These are phyloP conservation scores for Vararia minispora DNA, from an alignment of 768 basidiomycete species.

Conservation along the genomic window DNA sequence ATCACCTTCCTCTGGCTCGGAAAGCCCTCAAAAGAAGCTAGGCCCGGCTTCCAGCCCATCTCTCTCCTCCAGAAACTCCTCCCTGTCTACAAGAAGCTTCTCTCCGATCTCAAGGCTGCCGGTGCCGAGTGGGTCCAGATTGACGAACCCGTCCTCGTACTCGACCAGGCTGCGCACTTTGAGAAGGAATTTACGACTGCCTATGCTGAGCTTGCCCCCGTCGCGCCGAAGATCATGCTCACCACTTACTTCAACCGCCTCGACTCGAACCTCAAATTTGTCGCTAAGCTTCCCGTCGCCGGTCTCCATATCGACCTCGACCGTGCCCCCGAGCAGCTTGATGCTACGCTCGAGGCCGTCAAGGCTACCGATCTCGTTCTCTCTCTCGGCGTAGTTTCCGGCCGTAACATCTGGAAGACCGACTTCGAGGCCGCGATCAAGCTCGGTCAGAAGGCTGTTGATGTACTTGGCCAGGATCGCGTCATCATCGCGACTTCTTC, in stretches of 20 bases:
- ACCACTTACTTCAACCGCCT: slow-evolving; percentile 97
- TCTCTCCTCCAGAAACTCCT: slow-evolving; percentile 82
- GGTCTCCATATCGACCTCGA: slow-evolving; percentile 96
- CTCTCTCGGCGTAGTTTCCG: slow-evolving; percentile 93
- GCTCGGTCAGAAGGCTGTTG: slow-evolving; percentile 74
- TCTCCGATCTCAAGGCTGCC: slow-evolving; percentile 82
- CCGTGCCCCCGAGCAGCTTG: slow-evolving; percentile 86
- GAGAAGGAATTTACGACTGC: slow-evolving; percentile 72
- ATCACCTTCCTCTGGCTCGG: slow-evolving; percentile 91
- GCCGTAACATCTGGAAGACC: slow-evolving; percentile 99
- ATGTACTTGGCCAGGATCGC: slow-evolving; percentile 72
- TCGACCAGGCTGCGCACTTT: slow-evolving; percentile 69
- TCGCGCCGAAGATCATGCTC: slow-evolving; percentile 85
- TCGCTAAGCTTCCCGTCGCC: slow-evolving; percentile 85
- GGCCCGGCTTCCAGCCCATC: slow-evolving; percentile 80
- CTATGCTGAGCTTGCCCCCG: slow-evolving; percentile 71
- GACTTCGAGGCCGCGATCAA: slow-evolving; percentile 81
- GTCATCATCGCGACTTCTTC: slow-evolving; percentile 94
- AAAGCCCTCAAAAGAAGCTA: slow-evolving; percentile 80
- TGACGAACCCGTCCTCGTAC: slow-evolving; percentile 93
- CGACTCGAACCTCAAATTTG: slow-evolving; percentile 78
- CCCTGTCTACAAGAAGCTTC: slow-evolving; percentile 84
- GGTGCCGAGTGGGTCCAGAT: slow-evolving; percentile 94
- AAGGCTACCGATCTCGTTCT: slow-evolving; percentile 74
- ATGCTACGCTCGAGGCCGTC: slow-evolving; percentile 67